phyloP scores from a whole-genome alignment of 495 filamentous ascomycete genomes.

The Penicillium lagena region DNA sequence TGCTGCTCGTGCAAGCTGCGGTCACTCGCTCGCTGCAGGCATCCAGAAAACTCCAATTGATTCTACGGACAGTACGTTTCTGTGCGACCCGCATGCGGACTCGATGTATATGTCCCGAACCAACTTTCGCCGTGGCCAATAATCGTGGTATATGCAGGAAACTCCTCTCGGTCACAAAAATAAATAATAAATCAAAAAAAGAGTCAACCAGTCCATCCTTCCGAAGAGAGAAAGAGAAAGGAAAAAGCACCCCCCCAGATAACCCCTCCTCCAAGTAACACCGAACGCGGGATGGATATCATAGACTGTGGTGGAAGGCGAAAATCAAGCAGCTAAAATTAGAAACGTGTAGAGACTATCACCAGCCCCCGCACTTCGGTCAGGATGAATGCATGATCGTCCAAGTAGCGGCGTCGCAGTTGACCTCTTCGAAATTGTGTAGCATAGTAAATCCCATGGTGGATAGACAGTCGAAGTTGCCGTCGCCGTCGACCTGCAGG shows the following conservation, averaged over 20 bases:
- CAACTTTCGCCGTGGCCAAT: no score
- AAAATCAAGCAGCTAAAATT: conserved; percentile 1
- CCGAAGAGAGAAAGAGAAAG: conserved; percentile 1
- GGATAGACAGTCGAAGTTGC: conserved; percentile 61
- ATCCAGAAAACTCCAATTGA: no score
- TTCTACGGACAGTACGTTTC: no score
- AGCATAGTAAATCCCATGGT: conserved; percentile 73
- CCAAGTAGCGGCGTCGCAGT: conserved; percentile 67
- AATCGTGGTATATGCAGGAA: background rate
- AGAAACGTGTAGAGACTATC: background rate
- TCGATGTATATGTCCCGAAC: no score
- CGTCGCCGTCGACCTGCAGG: conserved; percentile 60
- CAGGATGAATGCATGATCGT: conserved; percentile 43
- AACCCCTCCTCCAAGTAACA: conserved; percentile 3
- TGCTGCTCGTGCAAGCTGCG: no score
- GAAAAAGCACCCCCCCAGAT: background rate
- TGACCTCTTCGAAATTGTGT: conserved; percentile 74
- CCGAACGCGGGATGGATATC: conserved; percentile 26
- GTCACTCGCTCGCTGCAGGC: no score
- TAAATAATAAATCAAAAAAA: no score
- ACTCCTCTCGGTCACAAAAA: background rate
- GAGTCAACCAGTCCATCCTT: background rate
- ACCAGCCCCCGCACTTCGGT: background rate
- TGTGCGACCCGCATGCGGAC: no score
- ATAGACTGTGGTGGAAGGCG: conserved; percentile 12